Evolutionary conservation across 139 green algal species (phyloP).

Genomic region (Chlamydomonas asymmetrica): DNA sequence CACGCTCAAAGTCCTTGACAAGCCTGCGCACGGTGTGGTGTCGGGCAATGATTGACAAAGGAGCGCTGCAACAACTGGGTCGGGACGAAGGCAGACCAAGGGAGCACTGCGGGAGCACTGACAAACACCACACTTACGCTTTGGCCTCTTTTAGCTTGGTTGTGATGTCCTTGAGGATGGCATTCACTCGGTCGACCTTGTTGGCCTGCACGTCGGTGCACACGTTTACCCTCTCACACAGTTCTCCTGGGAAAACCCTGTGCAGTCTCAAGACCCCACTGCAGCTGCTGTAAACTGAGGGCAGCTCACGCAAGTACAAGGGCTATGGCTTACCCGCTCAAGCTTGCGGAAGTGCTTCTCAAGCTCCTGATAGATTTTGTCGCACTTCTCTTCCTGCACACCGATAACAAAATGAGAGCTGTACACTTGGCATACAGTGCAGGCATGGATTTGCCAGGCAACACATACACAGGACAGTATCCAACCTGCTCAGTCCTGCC

Average conservation of each 20-base stretch:
- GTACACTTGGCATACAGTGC: too few relatives aligned
- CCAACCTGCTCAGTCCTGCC: constrained; percentile 11
- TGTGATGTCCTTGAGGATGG: constrained; percentile 71
- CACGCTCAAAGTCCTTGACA: constrained; percentile 90
- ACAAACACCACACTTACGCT: constrained; percentile 47
- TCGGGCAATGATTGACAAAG: constrained; percentile 2
- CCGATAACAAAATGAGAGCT: too few relatives aligned
- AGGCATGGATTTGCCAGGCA: too few relatives aligned
- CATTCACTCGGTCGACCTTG: constrained; percentile 62
- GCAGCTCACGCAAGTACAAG: too few relatives aligned
- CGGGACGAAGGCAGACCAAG: not conserved
- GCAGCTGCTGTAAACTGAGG: too few relatives aligned
- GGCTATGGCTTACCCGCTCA: too few relatives aligned
- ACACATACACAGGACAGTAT: too few relatives aligned
- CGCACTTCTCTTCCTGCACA: constrained; percentile 50
- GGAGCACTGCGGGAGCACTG: not conserved
- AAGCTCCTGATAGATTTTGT: constrained; percentile 47
- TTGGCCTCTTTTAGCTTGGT: constrained; percentile 80
- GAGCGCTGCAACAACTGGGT: not conserved
- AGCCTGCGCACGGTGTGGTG: too few relatives aligned
- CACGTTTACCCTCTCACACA: too few relatives aligned
- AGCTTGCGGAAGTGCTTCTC: constrained; percentile 66
- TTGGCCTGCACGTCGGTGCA: too few relatives aligned
- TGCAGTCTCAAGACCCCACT: too few relatives aligned
- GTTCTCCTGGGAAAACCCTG: too few relatives aligned